Base-by-base conservation (phyloP, 768 basidiomycete genomes). In the Boletus fagicola region DNA sequence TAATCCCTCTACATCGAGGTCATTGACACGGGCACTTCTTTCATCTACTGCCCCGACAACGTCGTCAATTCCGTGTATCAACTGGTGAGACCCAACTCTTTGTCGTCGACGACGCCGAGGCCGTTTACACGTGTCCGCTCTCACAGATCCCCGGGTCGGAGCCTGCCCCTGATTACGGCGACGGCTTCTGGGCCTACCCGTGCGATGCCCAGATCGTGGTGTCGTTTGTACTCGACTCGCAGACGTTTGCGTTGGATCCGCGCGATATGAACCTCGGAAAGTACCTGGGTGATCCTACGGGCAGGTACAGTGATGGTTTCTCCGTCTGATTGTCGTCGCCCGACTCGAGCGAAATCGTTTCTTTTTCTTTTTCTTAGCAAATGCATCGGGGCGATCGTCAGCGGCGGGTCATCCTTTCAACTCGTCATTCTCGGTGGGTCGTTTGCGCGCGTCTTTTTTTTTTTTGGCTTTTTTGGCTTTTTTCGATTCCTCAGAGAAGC, bases 11-110 rank as follows among this genome's bases (percentile, higher is more conserved):
- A 31, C 12, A 4, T 22, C 24, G 18, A 87, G 85, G 83, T 85
- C 20, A 78, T 88, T 56, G 87, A 88, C 63, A 85, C 85, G 0
- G 86, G 87, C 31, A 86, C 85, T 4, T 83, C 85, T 30, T 73
- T 87, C 28, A 81, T 87, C 56, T 87, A 87, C 68, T 57, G 85
- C 7, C 83, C 85, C 1, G 65, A 71, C 39, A 47, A 64, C 0
- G 59, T 82, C 30, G 82, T 78, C 6, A 50, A 65, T 3, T 60
- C 69, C 10, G 76, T 88, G 56, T 88, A 87, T 68, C 52, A 61
- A 2, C 61, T 66, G 62, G 82, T 80, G 28, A 49, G 74, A 47
- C 22, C 30, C 10, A 3, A 1, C 8, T 31, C 22, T 5, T 33
- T n/a, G 1, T n/a, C 18, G 20, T n/a, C 24, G 6, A 10, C 35